These are phyloP conservation scores for Epichloe coenophiala DNA, from an alignment of 2,329 filamentous ascomycete species.

Conservation along the genomic window DNA sequence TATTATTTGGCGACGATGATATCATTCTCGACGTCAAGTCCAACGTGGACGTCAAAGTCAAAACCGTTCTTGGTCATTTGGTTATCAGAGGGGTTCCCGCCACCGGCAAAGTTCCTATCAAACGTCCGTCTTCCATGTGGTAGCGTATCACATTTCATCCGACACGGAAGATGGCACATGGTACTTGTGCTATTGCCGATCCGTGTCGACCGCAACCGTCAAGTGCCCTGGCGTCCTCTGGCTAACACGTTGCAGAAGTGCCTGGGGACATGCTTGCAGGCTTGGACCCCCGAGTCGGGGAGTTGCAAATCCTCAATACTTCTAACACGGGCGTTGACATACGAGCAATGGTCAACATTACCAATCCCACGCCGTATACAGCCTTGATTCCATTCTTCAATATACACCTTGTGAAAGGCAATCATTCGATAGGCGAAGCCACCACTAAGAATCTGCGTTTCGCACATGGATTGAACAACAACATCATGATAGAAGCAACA, in stretches of 20 bases:
- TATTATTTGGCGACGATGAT: constrained; percentile 60
- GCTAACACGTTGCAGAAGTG: constrained; percentile 39
- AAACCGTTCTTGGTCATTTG: constrained; percentile 70
- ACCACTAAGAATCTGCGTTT: constrained; percentile 52
- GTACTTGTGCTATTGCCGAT: constrained; percentile 9
- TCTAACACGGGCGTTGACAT: constrained; percentile 57
- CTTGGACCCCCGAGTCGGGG: constrained; percentile 50
- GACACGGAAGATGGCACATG: constrained; percentile 14
- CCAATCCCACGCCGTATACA: constrained; percentile 80
- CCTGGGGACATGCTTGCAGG: constrained; percentile 36
- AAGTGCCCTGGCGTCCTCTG: constrained; percentile 6
- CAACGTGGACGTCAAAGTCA: constrained; percentile 67
- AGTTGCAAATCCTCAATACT: constrained; percentile 60
- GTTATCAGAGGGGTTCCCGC: constrained; percentile 73
- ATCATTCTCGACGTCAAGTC: constrained; percentile 66
- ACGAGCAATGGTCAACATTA: constrained; percentile 63
- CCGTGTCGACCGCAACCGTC: constrained; percentile 8
- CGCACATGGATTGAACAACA: constrained; percentile 55
- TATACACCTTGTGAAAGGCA: constrained; percentile 62
- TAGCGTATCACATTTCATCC: constrained; percentile 10
- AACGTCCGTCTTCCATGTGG: constrained; percentile 59
- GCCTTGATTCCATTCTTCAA: constrained; percentile 70
- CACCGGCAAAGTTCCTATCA: constrained; percentile 76
- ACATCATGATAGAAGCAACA: constrained; percentile 50
- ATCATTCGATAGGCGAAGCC: constrained; percentile 61